These are phyloP conservation scores for Sclerotinia nivalis DNA, from an alignment of 2,329 filamentous ascomycete genomes.

Conservation along the genomic window DNA sequence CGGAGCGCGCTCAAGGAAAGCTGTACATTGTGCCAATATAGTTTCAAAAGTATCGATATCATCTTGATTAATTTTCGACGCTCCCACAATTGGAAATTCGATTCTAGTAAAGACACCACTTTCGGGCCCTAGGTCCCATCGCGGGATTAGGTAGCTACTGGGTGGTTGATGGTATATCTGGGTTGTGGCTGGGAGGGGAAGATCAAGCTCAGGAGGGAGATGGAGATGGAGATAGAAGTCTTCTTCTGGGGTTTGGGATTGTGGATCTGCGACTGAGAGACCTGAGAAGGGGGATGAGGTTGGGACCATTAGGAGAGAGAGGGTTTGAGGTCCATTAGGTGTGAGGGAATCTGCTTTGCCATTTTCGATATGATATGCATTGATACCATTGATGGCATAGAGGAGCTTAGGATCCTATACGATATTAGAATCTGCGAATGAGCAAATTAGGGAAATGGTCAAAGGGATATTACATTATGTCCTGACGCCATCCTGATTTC, in stretches of 20 bases:
- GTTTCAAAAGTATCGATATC: slow-evolving; percentile 97
- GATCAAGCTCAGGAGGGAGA: slow-evolving; percentile 88
- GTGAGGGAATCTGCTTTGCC: slow-evolving; percentile 83
- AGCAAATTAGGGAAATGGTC: not conserved
- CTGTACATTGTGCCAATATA: slow-evolving; percentile 95
- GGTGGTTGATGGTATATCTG: slow-evolving; percentile 97
- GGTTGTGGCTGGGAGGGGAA: slow-evolving; percentile 90
- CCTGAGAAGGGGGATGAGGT: slow-evolving; percentile 71
- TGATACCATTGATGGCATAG: slow-evolving; percentile 79
- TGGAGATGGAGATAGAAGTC: slow-evolving; percentile 98
- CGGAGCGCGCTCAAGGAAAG: slow-evolving; percentile 83
- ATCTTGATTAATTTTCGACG: slow-evolving; percentile 75
- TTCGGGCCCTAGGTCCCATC: slow-evolving; percentile 89
- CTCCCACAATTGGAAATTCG: slow-evolving; percentile 78
- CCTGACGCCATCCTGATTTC: slow-evolving; percentile 36
- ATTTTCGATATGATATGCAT: slow-evolving; percentile 87
- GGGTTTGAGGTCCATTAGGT: slow-evolving; percentile 80
- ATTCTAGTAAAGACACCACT: slow-evolving; percentile 90
- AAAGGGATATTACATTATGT: slow-evolving; percentile 35
- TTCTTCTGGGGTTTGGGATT: slow-evolving; percentile 64
- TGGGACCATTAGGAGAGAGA: slow-evolving; percentile 94
- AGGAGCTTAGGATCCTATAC: slow-evolving; percentile 61
- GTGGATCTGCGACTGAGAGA: slow-evolving; percentile 55
- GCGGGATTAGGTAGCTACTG: slow-evolving; percentile 87
- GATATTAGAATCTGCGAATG: slow-evolving; percentile 25